Evolutionary conservation across 31 red algal species (phyloP).

Genomic region (Bonnemaisonia californica): DNA sequence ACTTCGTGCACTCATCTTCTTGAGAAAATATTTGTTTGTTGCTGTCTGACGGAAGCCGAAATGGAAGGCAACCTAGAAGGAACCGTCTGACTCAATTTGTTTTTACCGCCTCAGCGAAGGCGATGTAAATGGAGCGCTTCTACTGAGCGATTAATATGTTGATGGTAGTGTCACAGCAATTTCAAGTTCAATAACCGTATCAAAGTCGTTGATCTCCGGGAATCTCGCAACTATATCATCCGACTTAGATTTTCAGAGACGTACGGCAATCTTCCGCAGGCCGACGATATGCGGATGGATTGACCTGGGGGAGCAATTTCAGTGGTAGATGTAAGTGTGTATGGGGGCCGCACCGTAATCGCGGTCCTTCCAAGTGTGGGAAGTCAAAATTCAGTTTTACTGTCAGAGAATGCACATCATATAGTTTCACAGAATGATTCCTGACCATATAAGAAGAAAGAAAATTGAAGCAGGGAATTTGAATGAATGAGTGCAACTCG

Average conservation of each 20-base stretch:
- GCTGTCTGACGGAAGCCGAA: not conserved
- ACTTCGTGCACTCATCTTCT: not conserved
- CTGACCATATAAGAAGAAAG: conserved; percentile 35
- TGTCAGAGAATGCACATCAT: conserved; percentile 81
- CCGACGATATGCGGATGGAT: not conserved
- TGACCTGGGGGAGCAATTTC: not conserved
- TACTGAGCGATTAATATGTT: not conserved
- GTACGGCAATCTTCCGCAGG: not conserved
- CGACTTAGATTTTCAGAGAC: not conserved
- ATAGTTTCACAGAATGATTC: conserved; percentile 32
- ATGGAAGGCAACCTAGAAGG: not conserved
- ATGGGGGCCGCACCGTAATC: not conserved
- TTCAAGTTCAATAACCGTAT: not conserved
- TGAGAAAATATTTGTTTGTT: not conserved
- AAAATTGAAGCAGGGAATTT: not conserved
- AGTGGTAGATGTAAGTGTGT: not conserved
- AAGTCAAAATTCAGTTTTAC: conserved; percentile 18
- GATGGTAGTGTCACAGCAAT: not conserved
- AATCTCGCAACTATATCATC: not conserved
- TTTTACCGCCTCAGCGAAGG: conserved; percentile 1
- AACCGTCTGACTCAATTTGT: not conserved
- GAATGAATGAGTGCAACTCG: not conserved
- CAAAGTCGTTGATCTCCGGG: not conserved
- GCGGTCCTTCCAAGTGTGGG: conserved; percentile 20
- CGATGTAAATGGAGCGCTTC: not conserved